Evolutionary conservation across 2,329 filamentous ascomycete genomes (phyloP).

Genomic region (Hymenoscyphus occultus): DNA sequence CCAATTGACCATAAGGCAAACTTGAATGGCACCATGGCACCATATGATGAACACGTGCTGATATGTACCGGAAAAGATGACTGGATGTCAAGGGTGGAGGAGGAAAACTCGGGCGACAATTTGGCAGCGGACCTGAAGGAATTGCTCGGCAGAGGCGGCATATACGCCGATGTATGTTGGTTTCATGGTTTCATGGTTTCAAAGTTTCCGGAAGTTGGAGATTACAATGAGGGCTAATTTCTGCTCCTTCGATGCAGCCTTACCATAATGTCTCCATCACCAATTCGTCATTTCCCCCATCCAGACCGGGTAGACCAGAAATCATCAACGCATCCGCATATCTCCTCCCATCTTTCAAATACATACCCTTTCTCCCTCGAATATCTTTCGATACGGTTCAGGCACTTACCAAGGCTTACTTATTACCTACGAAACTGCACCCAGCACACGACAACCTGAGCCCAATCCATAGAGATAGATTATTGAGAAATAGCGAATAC

Average conservation of each 20-base stretch:
- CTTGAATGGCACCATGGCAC: constrained; percentile 73
- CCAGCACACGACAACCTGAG: constrained; percentile 56
- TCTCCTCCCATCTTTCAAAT: constrained; percentile 80
- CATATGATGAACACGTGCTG: constrained; percentile 78
- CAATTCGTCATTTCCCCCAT: constrained; percentile 70
- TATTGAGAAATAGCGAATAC: constrained; percentile 50
- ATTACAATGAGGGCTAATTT: no score
- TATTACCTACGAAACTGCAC: constrained; percentile 63
- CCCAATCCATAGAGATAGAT: constrained; percentile 53
- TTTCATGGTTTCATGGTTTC: neutral
- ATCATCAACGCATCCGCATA: constrained; percentile 63
- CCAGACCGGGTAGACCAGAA: constrained; percentile 35
- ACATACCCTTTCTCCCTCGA: constrained; percentile 68
- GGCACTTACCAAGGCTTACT: constrained; percentile 60
- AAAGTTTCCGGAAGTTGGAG: neutral
- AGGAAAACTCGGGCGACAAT: constrained; percentile 67
- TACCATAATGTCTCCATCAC: constrained; percentile 78
- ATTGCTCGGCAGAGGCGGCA: constrained; percentile 62
- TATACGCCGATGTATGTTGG: constrained; percentile 62
- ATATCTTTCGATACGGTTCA: constrained; percentile 54
- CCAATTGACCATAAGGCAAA: constrained; percentile 70
- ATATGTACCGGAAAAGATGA: constrained; percentile 77
- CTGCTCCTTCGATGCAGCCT: constrained; percentile 51
- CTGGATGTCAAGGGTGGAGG: constrained; percentile 82
- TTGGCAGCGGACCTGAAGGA: constrained; percentile 70